Evolutionary conservation across 345 rosid genomes (phyloP).

Genomic region (Populus tremula): DNA sequence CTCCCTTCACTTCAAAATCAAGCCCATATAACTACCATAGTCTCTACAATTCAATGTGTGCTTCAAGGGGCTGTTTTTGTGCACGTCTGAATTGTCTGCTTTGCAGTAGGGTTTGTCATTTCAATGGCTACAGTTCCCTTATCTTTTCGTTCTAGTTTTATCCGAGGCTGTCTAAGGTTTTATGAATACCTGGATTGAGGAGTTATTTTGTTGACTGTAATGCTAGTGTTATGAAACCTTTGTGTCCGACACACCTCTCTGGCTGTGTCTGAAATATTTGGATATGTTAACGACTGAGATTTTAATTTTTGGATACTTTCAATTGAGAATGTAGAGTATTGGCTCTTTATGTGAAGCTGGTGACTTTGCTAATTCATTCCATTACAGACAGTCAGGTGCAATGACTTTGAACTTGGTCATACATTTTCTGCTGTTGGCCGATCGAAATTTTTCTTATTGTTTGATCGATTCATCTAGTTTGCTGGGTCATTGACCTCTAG

Average conservation of each 20-base stretch:
- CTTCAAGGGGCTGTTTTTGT: background rate
- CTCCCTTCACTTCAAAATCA: constrained; percentile 99
- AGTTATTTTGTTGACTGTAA: background rate
- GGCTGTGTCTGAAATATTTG: background rate
- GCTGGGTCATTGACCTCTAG: background rate
- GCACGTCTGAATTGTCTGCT: background rate
- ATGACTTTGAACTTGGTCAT: background rate
- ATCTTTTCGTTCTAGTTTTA: background rate
- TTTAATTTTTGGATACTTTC: background rate
- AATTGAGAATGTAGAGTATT: background rate
- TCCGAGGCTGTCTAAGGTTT: constrained; percentile 6
- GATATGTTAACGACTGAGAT: background rate
- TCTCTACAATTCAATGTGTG: background rate
- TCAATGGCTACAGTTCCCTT: background rate
- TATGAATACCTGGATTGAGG: constrained; percentile 3
- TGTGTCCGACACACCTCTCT: background rate
- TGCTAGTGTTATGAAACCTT: constrained; percentile 4
- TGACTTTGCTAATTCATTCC: background rate
- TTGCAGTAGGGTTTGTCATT: constrained; percentile 11
- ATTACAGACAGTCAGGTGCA: background rate
- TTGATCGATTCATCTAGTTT: background rate
- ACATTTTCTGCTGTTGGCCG: background rate
- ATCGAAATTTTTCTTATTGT: background rate
- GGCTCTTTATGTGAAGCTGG: background rate
- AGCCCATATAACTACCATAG: constrained; percentile 59